Evolutionary conservation across 1,139 yeast species (phyloP), one percentile per base, ranked within the genome.

Genomic region (Zygosaccharomyces pseudobailii): DNA sequence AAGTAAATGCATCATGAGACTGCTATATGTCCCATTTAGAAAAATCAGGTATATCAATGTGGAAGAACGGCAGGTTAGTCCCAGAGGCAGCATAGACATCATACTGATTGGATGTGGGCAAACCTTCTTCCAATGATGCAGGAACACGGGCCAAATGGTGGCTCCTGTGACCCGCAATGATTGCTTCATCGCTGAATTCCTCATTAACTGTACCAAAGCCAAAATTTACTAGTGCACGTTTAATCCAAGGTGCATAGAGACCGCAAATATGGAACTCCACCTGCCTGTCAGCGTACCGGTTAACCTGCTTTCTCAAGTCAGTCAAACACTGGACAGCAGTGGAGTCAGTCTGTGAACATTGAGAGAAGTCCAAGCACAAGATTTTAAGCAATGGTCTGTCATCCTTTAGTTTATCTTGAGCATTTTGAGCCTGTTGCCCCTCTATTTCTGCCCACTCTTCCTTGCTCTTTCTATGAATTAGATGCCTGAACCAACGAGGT

Each of bases 251-350:
- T 48, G 87, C 82, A 46, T 84, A 71, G 35, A 90, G 80, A 23
- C 96, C 95, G 10, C 87, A 80, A 64, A 90, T 89, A 66, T 90
- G 97, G 70, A 83, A 83, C 67, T 89, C 96, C 47, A 88, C 92
- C 56, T 86, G 90, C 50, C 85, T 74, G 61, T 87, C 90, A 35
- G 95, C 87, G 61, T 86, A 87, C 47, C 73, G 75, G 66, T 83
- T 82, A 49, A 87, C 68, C 6, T 88, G 82, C 55, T 82, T 84
- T 56, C 87, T 75, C 59, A 87, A 73, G 64, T 89, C 97, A 46
- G 84, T 81, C 51, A 89, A 71, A 2, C 84, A 75, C 67, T 87
- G 96, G 36, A 88, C 72, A 39, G 92, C 84, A 2, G 96, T 86
- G 6, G 87, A 77, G 67, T 89, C 97, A 40, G 82, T 71, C 41